Evolutionary conservation across 805 yeast species (phyloP).

Genomic region (Lipomyces kockii): DNA sequence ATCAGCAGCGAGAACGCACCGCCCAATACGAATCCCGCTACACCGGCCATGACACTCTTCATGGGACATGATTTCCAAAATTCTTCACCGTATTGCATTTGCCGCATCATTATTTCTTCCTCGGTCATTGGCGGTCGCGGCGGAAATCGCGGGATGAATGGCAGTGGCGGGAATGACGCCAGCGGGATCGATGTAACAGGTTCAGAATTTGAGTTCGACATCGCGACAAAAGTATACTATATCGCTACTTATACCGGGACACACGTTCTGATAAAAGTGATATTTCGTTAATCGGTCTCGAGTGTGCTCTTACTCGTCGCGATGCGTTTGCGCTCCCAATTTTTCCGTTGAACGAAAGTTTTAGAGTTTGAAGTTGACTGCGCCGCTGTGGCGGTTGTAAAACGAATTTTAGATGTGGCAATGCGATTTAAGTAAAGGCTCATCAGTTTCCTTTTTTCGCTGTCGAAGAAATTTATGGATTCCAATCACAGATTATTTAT

Average conservation of each 20-base stretch:
- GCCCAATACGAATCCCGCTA: slow-evolving; percentile 90
- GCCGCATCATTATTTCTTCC: slow-evolving; percentile 18
- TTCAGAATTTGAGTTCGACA: neutral
- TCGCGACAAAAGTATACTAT: neutral
- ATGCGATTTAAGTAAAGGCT: neutral
- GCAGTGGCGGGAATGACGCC: slow-evolving; percentile 20
- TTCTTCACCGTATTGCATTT: slow-evolving; percentile 30
- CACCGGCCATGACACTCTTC: slow-evolving; percentile 88
- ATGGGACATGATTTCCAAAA: slow-evolving; percentile 81
- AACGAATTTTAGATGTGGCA: neutral
- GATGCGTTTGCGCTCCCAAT: neutral
- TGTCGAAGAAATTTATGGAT: neutral
- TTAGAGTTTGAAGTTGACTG: neutral
- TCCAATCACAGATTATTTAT: neutral
- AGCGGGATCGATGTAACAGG: neutral
- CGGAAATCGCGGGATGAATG: slow-evolving; percentile 26
- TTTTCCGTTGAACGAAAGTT: neutral
- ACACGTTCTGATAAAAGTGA: neutral
- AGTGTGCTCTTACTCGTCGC: neutral
- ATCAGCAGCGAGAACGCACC: slow-evolving; percentile 95
- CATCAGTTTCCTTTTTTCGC: neutral
- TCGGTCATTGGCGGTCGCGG: slow-evolving; percentile 21
- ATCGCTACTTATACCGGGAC: neutral
- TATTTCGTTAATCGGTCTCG: neutral
- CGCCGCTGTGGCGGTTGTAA: neutral